These are phyloP conservation scores for Suillus occidentalis DNA, from an alignment of 768 basidiomycete species.

Conservation along the genomic window DNA sequence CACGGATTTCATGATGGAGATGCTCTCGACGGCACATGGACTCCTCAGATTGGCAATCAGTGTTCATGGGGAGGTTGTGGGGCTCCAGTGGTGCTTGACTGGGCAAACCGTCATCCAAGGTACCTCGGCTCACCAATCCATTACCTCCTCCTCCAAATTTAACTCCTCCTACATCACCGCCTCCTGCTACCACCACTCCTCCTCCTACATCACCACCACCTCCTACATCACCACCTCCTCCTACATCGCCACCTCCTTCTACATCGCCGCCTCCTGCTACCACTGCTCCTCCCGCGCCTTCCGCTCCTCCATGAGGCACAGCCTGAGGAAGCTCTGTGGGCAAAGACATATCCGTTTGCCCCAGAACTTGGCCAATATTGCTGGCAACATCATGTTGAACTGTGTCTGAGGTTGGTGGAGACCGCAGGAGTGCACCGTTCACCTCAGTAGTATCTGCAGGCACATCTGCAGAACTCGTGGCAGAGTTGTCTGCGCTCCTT, in stretches of 20 bases:
- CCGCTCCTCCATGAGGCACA: background rate
- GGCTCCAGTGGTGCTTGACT: background rate
- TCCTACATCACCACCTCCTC: no score
- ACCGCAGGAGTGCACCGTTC: background rate
- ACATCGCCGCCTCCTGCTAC: no score
- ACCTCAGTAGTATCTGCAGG: background rate
- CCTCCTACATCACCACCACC: no score
- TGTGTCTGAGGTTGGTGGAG: background rate
- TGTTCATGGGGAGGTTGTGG: background rate
- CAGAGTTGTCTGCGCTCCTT: background rate
- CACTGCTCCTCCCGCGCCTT: background rate
- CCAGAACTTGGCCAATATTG: no score
- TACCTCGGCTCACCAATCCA: background rate
- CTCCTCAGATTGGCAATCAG: background rate
- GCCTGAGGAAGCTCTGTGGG: background rate
- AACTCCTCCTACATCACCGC: no score
- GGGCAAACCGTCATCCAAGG: background rate
- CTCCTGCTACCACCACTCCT: no score
- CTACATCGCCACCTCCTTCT: no score
- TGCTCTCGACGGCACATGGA: background rate
- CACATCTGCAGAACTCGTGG: background rate
- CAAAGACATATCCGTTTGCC: no score
- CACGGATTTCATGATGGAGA: background rate
- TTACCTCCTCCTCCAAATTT: background rate
- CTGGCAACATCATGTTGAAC: no score